phyloP scores from a whole-genome alignment of 2,329 filamentous ascomycete genomes.

The Nemania diffusa region DNA sequence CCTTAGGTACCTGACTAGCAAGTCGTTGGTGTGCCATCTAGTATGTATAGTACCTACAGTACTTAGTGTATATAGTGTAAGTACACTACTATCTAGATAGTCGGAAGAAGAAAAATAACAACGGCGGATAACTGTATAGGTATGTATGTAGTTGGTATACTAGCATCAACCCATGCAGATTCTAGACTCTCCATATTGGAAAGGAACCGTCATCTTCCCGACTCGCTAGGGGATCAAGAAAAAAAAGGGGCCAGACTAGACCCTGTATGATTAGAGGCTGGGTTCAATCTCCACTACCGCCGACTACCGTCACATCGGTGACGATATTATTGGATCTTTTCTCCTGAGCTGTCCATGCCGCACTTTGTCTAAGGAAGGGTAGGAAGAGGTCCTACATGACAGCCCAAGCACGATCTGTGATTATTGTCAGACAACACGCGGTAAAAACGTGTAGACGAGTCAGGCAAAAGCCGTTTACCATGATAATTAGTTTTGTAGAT shows the following conservation, averaged over 20 bases:
- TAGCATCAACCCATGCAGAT: neutral
- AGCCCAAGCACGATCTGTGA: neutral
- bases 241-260: slow-evolving; percentile 20
- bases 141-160: neutral
- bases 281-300: slow-evolving; percentile 17
- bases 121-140: neutral
- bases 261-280: slow-evolving; percentile 20
- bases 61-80: neutral
- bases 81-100: neutral
- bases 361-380: neutral
- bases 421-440: neutral
- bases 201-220: neutral
- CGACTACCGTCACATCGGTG: slow-evolving; percentile 26
- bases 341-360: slow-evolving; percentile 11
- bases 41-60: too few species aligned
- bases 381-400: slow-evolving; percentile 1
- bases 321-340: slow-evolving; percentile 25
- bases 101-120: neutral
- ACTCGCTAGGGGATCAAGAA: neutral
- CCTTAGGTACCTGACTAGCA: neutral
- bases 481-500: neutral
- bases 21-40: too few species aligned
- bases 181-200: neutral
- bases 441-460: neutral
- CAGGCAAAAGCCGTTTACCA: neutral